Evolutionary conservation across 208 protist genomes (phyloP).

Genomic region (Leishmania mexicana): DNA sequence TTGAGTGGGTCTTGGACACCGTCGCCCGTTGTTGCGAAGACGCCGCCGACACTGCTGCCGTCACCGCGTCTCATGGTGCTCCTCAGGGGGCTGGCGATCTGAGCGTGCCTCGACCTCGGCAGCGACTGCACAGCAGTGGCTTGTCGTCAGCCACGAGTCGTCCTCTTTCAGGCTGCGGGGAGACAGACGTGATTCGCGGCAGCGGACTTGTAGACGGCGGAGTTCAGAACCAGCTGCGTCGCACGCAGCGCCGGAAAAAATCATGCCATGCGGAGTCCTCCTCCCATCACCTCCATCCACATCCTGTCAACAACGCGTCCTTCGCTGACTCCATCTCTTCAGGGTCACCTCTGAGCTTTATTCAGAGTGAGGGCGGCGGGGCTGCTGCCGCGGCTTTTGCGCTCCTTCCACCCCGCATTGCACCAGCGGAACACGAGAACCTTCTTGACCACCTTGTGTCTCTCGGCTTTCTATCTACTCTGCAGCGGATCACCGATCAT

Average conservation of each 20-base stretch:
- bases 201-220: conserved; percentile 17
- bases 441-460: conserved; percentile 38
- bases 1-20: conserved; percentile 11
- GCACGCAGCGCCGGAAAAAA: neutral
- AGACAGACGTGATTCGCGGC: conserved; percentile 29
- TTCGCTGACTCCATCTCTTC: neutral
- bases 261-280: neutral
- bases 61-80: neutral
- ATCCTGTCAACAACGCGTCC: neutral
- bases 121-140: conserved; percentile 1
- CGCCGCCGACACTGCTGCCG: neutral
- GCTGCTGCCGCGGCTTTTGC: neutral
- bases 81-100: neutral
- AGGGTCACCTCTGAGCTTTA: conserved; percentile 16
- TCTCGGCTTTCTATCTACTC: conserved; percentile 34
- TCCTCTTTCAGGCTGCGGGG: neutral
- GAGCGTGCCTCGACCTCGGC: neutral
- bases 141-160: neutral
- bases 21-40: conserved; percentile 25
- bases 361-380: neutral
- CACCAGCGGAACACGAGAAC: conserved; percentile 12
- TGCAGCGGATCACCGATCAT: conserved; percentile 35
- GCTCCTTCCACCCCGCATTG: neutral
- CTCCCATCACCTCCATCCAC: neutral
- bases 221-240: conserved; percentile 1